phyloP scores from a whole-genome alignment of 441 rosid genomes.

The Arabidopsis lyrata region DNA sequence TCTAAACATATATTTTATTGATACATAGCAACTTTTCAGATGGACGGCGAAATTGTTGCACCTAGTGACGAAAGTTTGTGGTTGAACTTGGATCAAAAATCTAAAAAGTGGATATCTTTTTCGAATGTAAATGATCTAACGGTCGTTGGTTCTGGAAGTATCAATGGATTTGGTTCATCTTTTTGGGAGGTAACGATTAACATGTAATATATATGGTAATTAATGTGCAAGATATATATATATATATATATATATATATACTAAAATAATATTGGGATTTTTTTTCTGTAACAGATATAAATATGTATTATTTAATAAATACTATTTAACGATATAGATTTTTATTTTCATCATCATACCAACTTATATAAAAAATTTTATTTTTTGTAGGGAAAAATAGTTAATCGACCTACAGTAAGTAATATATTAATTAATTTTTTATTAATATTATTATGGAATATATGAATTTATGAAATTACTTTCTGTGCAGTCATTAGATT shows the following conservation, averaged over 20 bases:
- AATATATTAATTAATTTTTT: neutral
- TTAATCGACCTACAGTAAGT: constrained; percentile 14
- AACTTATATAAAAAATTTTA: neutral
- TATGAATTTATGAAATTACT: neutral
- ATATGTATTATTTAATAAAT: neutral
- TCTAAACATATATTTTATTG: neutral
- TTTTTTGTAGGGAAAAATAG: neutral
- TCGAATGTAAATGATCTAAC: constrained; percentile 1
- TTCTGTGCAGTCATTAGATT: neutral
- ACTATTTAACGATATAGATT: too few relatives aligned
- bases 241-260: neutral
- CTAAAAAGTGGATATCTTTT: neutral
- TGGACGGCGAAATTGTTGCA: constrained; percentile 21
- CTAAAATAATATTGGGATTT: neutral
- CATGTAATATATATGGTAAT: neutral
- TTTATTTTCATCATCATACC: too few relatives aligned
- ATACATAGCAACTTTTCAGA: neutral
- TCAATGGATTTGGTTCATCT: constrained; percentile 32
- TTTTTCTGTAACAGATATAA: neutral
- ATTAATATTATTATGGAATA: neutral
- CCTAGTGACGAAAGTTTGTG: neutral
- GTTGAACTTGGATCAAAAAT: neutral
- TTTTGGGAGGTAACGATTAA: constrained; percentile 22
- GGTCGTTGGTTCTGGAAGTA: neutral
- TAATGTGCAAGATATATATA: neutral